Base-by-base conservation (phyloP, 2,329 filamentous ascomycete species). In the Esteya vermicola region DNA sequence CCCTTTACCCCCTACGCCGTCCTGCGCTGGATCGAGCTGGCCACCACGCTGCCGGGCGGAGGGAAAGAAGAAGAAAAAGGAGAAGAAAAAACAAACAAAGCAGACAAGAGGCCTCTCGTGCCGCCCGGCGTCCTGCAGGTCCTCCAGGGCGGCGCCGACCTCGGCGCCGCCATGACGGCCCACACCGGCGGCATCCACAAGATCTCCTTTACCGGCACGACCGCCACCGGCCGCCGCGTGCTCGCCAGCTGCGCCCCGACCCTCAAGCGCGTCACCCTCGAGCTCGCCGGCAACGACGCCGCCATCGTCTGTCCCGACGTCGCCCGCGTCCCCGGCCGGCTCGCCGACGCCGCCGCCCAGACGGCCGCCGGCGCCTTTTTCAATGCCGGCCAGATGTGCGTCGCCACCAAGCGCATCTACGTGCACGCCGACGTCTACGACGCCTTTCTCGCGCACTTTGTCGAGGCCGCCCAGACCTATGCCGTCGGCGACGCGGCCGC, bases 161-260 rank as follows among this genome's bases (percentile, higher is more conserved):
- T 75, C 10, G 72, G 72, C 12, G 67, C 68, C 1, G 51, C 57
- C 51, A 63, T 76, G 53, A 71, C 68, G 0, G 54, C 61, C n/a
- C 72, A 77, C 48, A 58, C 60, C 2, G 65, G 60, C 12, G 14
- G 9, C 9, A 67, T 75, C 48, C 61, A 64, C 40, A 74, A 75
- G 55, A 68, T 77, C 51, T 67, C 59, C 43, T 77, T 77, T 50
- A 77, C 72, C 0, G 72, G 72, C 3, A 72, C 70, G 1, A 68
- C 59, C 6, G 53, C 59, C 4, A 73, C 70, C 0, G 55, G 55
- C 23, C 55, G 66, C 35, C 45, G 62, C 57, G 50, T 62, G 12
- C 49, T 53, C 48, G 52, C 47, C 19, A 37, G 38, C 27, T 44
- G 41, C 37, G 43, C 43, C 7, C 32, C 35, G 21, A 42, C 41